phyloP scores from a whole-genome alignment of 257 asterid species.

The Jacaranda mimosifolia region DNA sequence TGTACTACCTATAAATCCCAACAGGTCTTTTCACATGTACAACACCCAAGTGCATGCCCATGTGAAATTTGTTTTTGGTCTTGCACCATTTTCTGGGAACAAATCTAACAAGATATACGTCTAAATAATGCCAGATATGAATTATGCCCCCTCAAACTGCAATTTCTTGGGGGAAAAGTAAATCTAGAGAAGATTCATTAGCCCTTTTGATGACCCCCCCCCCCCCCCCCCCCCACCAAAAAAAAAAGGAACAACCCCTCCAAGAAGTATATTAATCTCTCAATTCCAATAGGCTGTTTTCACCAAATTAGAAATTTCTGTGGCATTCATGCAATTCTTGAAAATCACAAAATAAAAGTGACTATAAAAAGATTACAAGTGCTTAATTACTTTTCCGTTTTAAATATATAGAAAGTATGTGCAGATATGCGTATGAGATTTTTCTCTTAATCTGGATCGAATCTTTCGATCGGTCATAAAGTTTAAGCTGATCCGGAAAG shows the following conservation, averaged over 20 bases:
- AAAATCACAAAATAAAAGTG: background rate
- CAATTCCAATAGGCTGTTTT: constrained; percentile 12
- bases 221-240: too few relatives aligned
- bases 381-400: background rate
- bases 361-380: background rate
- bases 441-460: too few relatives aligned
- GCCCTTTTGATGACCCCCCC: background rate
- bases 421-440: too few relatives aligned
- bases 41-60: background rate
- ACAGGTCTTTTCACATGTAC: background rate
- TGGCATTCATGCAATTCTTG: background rate
- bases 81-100: constrained; percentile 22
- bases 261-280: background rate
- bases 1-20: too few relatives aligned
- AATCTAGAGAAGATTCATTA: constrained; percentile 1
- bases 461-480: too few relatives aligned
- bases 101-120: background rate
- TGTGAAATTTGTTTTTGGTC: background rate
- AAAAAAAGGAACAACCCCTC: background rate
- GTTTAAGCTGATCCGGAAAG: too few relatives aligned
- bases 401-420: too few relatives aligned
- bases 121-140: background rate
- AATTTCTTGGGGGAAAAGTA: background rate
- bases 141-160: background rate
- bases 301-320: constrained; percentile 17